Evolutionary conservation across 352 stramenopile genomes (phyloP).

Genomic region (Pythium oligandrum): DNA sequence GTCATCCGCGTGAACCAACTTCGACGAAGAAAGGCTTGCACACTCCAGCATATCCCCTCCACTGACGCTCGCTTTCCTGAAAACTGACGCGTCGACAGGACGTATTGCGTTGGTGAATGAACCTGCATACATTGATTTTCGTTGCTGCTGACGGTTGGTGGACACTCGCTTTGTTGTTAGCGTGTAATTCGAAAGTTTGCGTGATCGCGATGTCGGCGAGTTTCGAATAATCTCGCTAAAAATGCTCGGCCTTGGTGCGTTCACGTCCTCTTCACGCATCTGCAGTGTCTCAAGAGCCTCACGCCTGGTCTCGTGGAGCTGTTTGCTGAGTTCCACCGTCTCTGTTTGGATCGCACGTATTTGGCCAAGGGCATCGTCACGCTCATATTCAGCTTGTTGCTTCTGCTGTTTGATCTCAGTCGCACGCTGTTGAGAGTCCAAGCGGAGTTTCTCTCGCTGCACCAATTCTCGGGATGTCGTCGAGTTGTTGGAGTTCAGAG

Average conservation of each 20-base stretch:
- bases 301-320: conserved; percentile 33
- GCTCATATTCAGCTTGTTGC: conserved; percentile 44
- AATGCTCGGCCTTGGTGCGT: conserved; percentile 38
- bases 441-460: conserved; percentile 47
- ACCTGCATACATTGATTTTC: conserved; percentile 18
- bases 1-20: conserved; percentile 7
- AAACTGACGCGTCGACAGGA: conserved; percentile 8
- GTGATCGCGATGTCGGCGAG: conserved; percentile 5
- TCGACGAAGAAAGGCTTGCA: conserved; percentile 5
- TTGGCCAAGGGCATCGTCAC: conserved; percentile 42
- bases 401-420: conserved; percentile 45
- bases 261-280: conserved; percentile 74
- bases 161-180: conserved; percentile 19
- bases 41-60: conserved; percentile 4
- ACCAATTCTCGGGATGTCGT: conserved; percentile 39
- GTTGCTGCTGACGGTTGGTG: conserved; percentile 9
- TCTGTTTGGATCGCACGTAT: conserved; percentile 36
- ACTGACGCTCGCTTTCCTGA: conserved; percentile 14
- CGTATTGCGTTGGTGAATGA: conserved; percentile 10
- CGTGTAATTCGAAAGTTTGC: conserved; percentile 15
- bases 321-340: conserved; percentile 24
- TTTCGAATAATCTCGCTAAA: conserved; percentile 32
- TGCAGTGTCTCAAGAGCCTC: conserved; percentile 40
- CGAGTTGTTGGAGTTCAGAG: conserved; percentile 41
- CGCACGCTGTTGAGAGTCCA: conserved; percentile 49